These are phyloP conservation scores for Paecilomyces niveus DNA, from an alignment of 2,329 filamentous ascomycete species.

Conservation along the genomic window DNA sequence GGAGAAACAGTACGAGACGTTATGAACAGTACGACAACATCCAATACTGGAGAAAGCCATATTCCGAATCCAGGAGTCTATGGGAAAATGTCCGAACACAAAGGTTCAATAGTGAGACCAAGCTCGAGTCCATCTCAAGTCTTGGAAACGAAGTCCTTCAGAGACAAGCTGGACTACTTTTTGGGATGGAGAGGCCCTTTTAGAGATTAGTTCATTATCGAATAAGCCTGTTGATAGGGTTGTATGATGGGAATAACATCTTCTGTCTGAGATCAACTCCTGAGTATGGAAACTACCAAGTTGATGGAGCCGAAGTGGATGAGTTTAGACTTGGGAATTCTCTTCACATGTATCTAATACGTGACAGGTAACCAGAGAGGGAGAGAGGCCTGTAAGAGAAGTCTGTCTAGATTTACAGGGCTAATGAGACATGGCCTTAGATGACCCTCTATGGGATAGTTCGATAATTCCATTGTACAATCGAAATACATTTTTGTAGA, in stretches of 20 bases:
- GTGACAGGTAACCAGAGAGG: no score
- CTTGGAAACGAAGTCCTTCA: slow-evolving; percentile 6
- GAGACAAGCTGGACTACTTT: slow-evolving; percentile 25
- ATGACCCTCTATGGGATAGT: no score
- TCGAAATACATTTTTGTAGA: no score
- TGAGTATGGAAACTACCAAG: no score
- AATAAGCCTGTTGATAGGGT: not conserved
- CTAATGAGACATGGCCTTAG: no score
- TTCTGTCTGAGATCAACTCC: no score
- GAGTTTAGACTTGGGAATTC: no score
- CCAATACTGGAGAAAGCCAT: not conserved
- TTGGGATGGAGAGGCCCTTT: slow-evolving; percentile 26
- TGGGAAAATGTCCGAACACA: not conserved
- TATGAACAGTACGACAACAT: not conserved
- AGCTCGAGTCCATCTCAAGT: not conserved
- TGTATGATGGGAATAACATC: not conserved
- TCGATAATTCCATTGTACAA: no score
- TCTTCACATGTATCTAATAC: no score
- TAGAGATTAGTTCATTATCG: not conserved
- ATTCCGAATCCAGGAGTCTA: not conserved
- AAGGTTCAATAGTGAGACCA: not conserved
- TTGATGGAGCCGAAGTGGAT: no score
- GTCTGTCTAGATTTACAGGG: no score
- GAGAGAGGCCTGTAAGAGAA: no score
- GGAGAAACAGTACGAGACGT: not conserved